Evolutionary conservation across 2,329 filamentous ascomycete genomes (phyloP), one percentile per base, ranked within the genome.

Genomic region (Aspergillus proliferans): DNA sequence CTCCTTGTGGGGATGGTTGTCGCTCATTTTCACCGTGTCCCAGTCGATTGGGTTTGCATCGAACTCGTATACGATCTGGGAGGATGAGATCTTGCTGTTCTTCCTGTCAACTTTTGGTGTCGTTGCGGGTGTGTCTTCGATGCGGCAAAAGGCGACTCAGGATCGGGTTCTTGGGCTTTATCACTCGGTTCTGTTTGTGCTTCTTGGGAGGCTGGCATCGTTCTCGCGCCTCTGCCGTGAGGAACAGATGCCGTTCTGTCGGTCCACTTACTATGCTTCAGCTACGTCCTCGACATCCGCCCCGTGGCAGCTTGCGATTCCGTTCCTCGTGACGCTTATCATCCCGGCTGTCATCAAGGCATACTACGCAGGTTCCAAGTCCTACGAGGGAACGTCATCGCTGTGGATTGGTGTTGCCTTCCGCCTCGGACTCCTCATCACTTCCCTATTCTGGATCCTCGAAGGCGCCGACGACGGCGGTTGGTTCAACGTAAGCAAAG

Each of bases 21-120:
- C 88, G 5, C 75, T 88, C 22, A 66, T 91, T 12, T 89, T 95
- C 58, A 90, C 90, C 0, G 68, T 90, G n/a, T 83, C 86, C 52
- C 88, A 95, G 63, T 94, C 90, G n/a, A 75, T 88, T 46, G 92
- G 93, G 6, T 98, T 97, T 66, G 92, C 92, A 0, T 93, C 93
- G 3, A 98, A 98, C 71, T 98, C 93, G 0, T 98, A 91, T 71
- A 97, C 92, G 0, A 95, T 98, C 57, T 98, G 93, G 91, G 93
- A 98, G 72, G 93, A 98, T 63, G 87, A 89, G 12, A 96, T 96
- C 48, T 78, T 95, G 4, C 77, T 95, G 3, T 95, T 95, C 73
- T 92, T 97, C 72, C 81, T 96, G 50, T 83, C 84, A 2, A 93
- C 91, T 0, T 96, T 97, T 64, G 91, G 90, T 26, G 69, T 90